Base-by-base conservation (phyloP, 257 asterid species). In the Petrea volubilis region DNA sequence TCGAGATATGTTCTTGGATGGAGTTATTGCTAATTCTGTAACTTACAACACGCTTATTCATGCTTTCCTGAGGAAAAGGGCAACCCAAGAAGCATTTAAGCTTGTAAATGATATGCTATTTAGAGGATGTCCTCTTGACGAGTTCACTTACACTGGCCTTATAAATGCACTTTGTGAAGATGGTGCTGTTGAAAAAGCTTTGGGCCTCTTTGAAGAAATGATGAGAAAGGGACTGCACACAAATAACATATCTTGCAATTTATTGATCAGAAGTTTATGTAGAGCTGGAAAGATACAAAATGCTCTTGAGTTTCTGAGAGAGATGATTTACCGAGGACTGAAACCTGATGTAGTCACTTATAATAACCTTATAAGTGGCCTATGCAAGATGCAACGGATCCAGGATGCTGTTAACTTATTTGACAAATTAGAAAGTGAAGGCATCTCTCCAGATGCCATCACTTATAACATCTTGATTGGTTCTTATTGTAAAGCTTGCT, bases 41-140 rank as follows among this genome's bases (percentile, higher is more conserved):
- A 93, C 96, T 24, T 93, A 87, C 80, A 93, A 93, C 79, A 93
- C 92, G 0, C 71, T 90, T 79, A 93, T 93, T 79, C 95, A 81
- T 63, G 89, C 88, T 55, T 85, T 84, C 68, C 49, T 90, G 72
- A 83, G 80, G 73, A 82, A 62, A 73, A 74, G 85, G 67, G 85
- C 80, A 20, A 79, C 73, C 28, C 86, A 83, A 47, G 85, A 88
- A 73, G 98, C 93, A 14, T 79, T 90, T 27, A 84, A 79, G 74
- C 89, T 93, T 55, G 96, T 90, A 27, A 80, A 88, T 64, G 96
- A 90, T 64, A 93, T 93, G 98, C 36, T 88, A 36, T 87, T 90
- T 64, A 80, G 96, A 78, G 97, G 97, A 74, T 87, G 78, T 23
- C 31, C 82, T 72, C 86, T 84, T 17, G 95, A 93, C 50, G 81